Base-by-base conservation (phyloP, 306 rosid species). In the Cucurbita pepo region DNA sequence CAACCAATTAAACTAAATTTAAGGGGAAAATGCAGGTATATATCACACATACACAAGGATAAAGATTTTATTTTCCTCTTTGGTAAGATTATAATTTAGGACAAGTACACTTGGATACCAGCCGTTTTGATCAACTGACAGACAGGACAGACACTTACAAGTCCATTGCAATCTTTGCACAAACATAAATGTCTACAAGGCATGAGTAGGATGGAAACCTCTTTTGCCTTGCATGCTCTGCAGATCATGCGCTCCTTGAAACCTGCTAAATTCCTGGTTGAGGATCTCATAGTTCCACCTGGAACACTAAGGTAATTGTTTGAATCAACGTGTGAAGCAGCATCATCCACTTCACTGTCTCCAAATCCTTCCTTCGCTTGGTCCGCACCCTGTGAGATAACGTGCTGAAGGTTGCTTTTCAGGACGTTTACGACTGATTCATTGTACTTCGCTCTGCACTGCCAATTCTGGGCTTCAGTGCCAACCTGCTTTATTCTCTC, bases 281-380 rank as follows among this genome's bases (percentile, higher is more conserved):
- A 6, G 0, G 89, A 67, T 58, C 82, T 85, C 75, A 51, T 30
- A 0, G 79, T 65, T 1, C 73, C 79, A 0, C 79, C 84, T 1
- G 85, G 82, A 71, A 85, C 44, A 41, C 79, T 78, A 25, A 85
- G 71, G 77, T 82, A 75, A 86, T 88, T 90, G 62, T 79, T 88
- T 2, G 92, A 91, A 77, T 88, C 85, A 0, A 87, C 75, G 76
- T 79, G 78, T 1, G 97, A 90, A 54, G 88, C 87, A 9, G 90
- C 83, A 56, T 93, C 97, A 67, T 93, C 98, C 58, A 77, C 83
- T 81, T 90, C 98, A 53, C 90, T 93, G 77, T 93, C 98, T 77
- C 98, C 97, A 55, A 87, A 93, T 40, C 98, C 98, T 84, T 90
- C 98, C 82, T 90, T 93, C 56, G 85, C 96, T 67, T 86, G 92